phyloP scores from a whole-genome alignment of 2,329 filamentous ascomycete species.

The Grosmannia penicillata region DNA sequence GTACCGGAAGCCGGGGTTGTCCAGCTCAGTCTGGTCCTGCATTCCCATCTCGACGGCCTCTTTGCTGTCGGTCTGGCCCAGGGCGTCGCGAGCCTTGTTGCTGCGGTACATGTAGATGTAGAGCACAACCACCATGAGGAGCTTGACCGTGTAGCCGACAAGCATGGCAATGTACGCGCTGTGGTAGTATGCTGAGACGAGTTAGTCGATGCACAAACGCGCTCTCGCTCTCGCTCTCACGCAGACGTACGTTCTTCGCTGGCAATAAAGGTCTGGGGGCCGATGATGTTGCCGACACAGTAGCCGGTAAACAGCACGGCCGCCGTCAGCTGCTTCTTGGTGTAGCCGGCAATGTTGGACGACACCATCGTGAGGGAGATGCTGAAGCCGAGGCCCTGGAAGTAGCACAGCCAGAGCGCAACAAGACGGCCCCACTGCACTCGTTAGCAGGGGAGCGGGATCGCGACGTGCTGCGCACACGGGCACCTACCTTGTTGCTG shows the following conservation, averaged over 20 bases:
- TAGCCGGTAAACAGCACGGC: slow-evolving; percentile 37
- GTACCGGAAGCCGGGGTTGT: slow-evolving; percentile 14
- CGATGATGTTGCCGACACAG: slow-evolving; percentile 39
- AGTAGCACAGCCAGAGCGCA: slow-evolving; percentile 32
- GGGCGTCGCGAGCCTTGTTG: slow-evolving; percentile 38
- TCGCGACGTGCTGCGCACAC: too few relatives aligned
- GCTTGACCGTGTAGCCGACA: slow-evolving; percentile 38
- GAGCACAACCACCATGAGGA: slow-evolving; percentile 30
- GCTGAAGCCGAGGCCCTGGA: slow-evolving; percentile 24
- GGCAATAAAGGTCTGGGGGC: slow-evolving; percentile 35
- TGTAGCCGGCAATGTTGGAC: slow-evolving; percentile 37
- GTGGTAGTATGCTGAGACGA: slow-evolving; percentile 23
- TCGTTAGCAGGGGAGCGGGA: too few relatives aligned
- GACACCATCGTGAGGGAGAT: slow-evolving; percentile 37
- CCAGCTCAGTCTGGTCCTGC: slow-evolving; percentile 14
- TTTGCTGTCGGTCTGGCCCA: slow-evolving; percentile 23
- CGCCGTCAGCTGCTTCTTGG: slow-evolving; percentile 37
- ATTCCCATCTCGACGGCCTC: slow-evolving; percentile 8
- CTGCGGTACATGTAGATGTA: slow-evolving; percentile 39
- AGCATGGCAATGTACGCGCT: slow-evolving; percentile 39
- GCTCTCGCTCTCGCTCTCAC: not conserved
- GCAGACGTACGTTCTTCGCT: slow-evolving; percentile 25
- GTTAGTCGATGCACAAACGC: not conserved
- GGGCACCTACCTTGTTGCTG: slow-evolving; percentile 4
- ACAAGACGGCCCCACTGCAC: slow-evolving; percentile 40